These are phyloP conservation scores for Nemania sp. DNA, from an alignment of 2,329 filamentous ascomycete genomes.

Conservation along the genomic window DNA sequence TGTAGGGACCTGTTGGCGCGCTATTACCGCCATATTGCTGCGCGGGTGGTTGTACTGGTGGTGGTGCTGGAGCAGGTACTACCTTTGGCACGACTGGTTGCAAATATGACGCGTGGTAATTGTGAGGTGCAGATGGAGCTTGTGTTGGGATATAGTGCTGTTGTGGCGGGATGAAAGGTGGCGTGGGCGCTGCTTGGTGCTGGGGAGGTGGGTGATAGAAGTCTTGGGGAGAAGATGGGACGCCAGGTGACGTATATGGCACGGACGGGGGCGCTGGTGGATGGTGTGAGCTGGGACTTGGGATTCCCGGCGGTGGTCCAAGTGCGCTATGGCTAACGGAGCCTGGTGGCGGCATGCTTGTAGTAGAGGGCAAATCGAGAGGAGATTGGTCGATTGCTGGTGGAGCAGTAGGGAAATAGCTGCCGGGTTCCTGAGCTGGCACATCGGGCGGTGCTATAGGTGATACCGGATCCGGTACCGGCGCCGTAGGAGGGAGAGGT, in stretches of 20 bases:
- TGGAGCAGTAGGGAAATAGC: slow-evolving; percentile 48
- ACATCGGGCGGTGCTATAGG: slow-evolving; percentile 50
- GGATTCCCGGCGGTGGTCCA: slow-evolving; percentile 45
- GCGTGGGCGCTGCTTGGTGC: slow-evolving; percentile 46
- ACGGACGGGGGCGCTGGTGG: slow-evolving; percentile 47
- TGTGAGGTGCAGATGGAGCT: slow-evolving; percentile 44
- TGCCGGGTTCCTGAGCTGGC: slow-evolving; percentile 44
- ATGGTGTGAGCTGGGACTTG: slow-evolving; percentile 43
- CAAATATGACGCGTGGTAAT: slow-evolving; percentile 40
- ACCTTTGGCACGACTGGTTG: slow-evolving; percentile 44
- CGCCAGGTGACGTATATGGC: slow-evolving; percentile 49
- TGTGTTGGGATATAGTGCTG: slow-evolving; percentile 43
- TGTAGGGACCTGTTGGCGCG: slow-evolving; percentile 55
- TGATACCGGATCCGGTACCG: slow-evolving; percentile 50
- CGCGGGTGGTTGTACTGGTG: slow-evolving; percentile 32
- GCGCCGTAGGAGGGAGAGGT: slow-evolving; percentile 47
- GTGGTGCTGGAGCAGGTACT: slow-evolving; percentile 34
- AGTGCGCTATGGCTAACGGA: slow-evolving; percentile 38
- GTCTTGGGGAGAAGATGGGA: slow-evolving; percentile 50
- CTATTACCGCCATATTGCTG: slow-evolving; percentile 46
- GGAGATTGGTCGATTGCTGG: slow-evolving; percentile 37
- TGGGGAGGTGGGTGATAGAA: slow-evolving; percentile 52
- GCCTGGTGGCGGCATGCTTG: slow-evolving; percentile 48
- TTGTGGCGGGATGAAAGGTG: slow-evolving; percentile 43
- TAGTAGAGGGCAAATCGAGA: slow-evolving; percentile 49